phyloP scores from a whole-genome alignment of 257 asterid genomes.

The Penstemon eatonii region DNA sequence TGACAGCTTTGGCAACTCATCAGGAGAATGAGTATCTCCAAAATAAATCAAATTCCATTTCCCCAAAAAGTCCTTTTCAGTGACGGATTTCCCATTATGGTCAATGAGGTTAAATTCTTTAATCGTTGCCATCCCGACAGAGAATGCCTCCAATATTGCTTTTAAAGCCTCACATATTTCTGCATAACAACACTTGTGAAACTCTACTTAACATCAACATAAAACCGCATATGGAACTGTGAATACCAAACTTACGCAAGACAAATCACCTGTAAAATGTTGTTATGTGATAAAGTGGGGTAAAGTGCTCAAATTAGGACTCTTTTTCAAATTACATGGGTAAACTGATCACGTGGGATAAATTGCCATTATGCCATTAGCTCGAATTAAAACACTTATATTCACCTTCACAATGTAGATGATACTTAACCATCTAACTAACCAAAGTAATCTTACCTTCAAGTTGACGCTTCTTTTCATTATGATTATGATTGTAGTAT shows the following conservation, averaged over 20 bases:
- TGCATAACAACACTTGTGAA: slow-evolving; percentile 36
- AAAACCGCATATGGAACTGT: neutral
- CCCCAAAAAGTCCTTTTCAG: slow-evolving; percentile 80
- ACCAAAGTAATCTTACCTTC: slow-evolving; percentile 77
- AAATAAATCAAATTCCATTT: slow-evolving; percentile 81
- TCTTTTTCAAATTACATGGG: no score
- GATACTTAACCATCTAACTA: slow-evolving; percentile 42
- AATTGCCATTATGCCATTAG: no score
- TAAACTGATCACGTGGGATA: no score
- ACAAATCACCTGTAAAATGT: no score
- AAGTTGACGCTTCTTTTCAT: slow-evolving; percentile 75
- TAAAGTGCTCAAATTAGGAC: no score
- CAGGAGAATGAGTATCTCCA: slow-evolving; percentile 98
- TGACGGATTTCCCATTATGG: slow-evolving; percentile 77
- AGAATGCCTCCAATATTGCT: slow-evolving; percentile 71
- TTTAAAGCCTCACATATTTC: slow-evolving; percentile 64
- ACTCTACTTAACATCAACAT: neutral
- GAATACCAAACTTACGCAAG: neutral
- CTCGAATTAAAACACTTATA: no score
- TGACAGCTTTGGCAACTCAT: slow-evolving; percentile 84
- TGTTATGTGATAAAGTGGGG: no score
- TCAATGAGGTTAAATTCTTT: slow-evolving; percentile 90
- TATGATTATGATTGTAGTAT: slow-evolving; percentile 60
- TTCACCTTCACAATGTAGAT: neutral
- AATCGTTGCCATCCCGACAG: slow-evolving; percentile 84